Base-by-base conservation (phyloP, 805 yeast genomes). In the Saccharomycopsis oosterbeekiorum region DNA sequence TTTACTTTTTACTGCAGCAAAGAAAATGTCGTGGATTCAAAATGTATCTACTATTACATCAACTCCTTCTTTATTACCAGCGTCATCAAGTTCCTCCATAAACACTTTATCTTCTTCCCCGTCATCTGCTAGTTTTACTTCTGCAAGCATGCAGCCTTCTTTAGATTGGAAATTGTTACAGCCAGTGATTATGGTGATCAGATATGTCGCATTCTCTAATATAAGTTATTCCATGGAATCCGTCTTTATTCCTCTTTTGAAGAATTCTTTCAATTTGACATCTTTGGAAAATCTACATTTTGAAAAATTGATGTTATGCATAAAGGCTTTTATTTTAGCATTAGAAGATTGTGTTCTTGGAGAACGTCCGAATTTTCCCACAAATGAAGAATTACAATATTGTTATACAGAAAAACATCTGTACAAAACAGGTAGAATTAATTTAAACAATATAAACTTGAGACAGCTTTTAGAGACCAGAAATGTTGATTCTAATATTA, bases 191-290 rank as follows among this genome's bases (percentile, higher is more conserved):
- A 90, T 88, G 65, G 77, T 88, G 15, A 75, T 91, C n/a, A 80
- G 96, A 17, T 81, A 88, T 1, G 80, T 88, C 50, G 97, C 97
- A 0, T 87, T 78, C 67, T 84, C 88, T 24, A 90, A 90, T 65
- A 81, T 88, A 62, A 91, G 86, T 68, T 87, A 87, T 68, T 81
- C 89, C 0, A 74, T 93, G 65, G 97, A 92, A 66, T 88, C 86
- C 67, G 83, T 88, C 3, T 73, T 94, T 12, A 74, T 87, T 50
- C 93, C 91, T 12, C 71, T 93, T 56, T 75, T 93, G 62, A 83
- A 80, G 61, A 71, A 77, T 1, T 79, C 87, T 5, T 85, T 84
- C 67, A 86, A 87, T 36, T n/a, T 41, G 0, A 63, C 74, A 1
- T 73, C 75, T 1, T 68, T 86, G 50, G 97, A 93, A 57, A 79